Evolutionary conservation across 2,329 filamentous ascomycete species (phyloP).

Genomic region (Mycosphaerella sp.): DNA sequence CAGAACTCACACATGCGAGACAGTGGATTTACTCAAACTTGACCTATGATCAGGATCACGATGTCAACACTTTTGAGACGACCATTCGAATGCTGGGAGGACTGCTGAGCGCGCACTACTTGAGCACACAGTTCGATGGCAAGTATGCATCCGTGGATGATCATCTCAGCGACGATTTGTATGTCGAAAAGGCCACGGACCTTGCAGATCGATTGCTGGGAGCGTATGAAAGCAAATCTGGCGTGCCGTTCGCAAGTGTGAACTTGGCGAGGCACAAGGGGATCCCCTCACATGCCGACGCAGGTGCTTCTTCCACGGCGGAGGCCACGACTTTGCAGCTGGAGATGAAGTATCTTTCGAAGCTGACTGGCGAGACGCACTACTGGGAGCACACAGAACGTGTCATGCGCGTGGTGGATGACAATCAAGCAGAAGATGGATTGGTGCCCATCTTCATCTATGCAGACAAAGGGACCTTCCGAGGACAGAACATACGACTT

Average conservation of each 20-base stretch:
- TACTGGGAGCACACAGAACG: slow-evolving; percentile 92
- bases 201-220: slow-evolving; percentile 79
- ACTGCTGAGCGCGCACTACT: slow-evolving; percentile 84
- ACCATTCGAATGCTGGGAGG: slow-evolving; percentile 97
- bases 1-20: slow-evolving; percentile 72
- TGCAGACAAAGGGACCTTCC: slow-evolving; percentile 69
- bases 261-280: slow-evolving; percentile 73
- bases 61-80: slow-evolving; percentile 96
- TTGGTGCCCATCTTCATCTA: slow-evolving; percentile 89
- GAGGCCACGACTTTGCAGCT: slow-evolving; percentile 89
- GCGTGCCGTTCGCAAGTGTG: slow-evolving; percentile 83
- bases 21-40: slow-evolving; percentile 80
- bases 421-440: slow-evolving; percentile 70
- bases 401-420: slow-evolving; percentile 85
- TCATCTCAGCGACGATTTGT: slow-evolving; percentile 75
- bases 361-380: slow-evolving; percentile 82
- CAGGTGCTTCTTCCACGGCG: slow-evolving; percentile 84
- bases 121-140: slow-evolving; percentile 76
- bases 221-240: slow-evolving; percentile 81
- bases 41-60: slow-evolving; percentile 84
- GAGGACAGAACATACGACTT: slow-evolving; percentile 77
- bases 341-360: slow-evolving; percentile 94
- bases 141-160: slow-evolving; percentile 65
- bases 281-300: slow-evolving; percentile 73
- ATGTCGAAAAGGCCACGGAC: slow-evolving; percentile 92